phyloP scores from a whole-genome alignment of 257 asterid species.

The Nicotiana paniculata region DNA sequence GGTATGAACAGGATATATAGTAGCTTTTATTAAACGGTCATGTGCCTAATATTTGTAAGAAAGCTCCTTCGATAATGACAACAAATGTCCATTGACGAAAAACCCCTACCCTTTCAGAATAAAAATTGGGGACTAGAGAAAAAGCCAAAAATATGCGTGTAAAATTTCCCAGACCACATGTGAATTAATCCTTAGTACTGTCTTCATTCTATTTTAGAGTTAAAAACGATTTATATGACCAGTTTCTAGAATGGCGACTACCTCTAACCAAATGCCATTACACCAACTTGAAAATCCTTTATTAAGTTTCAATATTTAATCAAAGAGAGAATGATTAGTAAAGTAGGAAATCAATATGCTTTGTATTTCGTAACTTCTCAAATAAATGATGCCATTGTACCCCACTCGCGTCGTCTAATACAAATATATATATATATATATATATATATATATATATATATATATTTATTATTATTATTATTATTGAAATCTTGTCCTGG shows the following conservation, averaged over 20 bases:
- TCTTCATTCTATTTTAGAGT: too few relatives aligned
- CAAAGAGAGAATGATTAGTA: background rate
- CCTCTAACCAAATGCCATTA: background rate
- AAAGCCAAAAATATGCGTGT: background rate
- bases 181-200: too few relatives aligned
- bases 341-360: background rate
- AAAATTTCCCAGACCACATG: background rate
- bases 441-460: too few relatives aligned
- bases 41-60: too few relatives aligned
- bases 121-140: too few relatives aligned
- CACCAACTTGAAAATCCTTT: background rate
- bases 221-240: background rate
- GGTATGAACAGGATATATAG: too few relatives aligned
- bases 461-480: background rate
- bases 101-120: too few relatives aligned
- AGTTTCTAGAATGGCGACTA: background rate
- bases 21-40: too few relatives aligned
- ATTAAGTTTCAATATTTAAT: background rate
- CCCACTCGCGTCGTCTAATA: background rate
- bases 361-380: background rate
- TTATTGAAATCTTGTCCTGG: background rate
- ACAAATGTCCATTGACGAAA: too few relatives aligned
- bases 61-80: too few relatives aligned
- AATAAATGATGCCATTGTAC: constrained; percentile 8
- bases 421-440: background rate